Percentiles rank a stretch among this genome's conserved stretches.
These are phyloP conservation scores for Coelastrella sp. DNA, from an alignment of 139 green algal genomes.

Conservation along the genomic window DNA sequence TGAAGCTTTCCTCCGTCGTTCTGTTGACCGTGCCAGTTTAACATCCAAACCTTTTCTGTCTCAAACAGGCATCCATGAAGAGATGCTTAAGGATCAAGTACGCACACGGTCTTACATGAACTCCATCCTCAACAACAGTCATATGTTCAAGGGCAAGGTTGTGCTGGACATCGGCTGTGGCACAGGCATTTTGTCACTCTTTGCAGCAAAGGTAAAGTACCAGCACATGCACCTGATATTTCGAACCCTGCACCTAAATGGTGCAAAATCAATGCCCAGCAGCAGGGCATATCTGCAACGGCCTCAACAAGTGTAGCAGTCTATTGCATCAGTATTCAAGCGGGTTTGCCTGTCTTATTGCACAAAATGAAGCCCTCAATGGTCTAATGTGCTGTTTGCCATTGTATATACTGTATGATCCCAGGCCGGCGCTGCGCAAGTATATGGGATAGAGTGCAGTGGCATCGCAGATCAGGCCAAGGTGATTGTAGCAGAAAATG, in stretches of 20 bases:
- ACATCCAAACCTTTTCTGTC: neutral
- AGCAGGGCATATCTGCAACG: no score
- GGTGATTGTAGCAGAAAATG: constrained; percentile 89
- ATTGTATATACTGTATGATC: no score
- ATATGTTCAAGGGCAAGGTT: constrained; percentile 79
- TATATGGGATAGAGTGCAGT: constrained; percentile 94
- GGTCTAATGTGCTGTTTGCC: no score
- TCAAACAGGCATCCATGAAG: constrained; percentile 85
- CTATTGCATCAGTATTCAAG: no score
- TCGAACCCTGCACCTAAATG: no score
- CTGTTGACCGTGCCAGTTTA: neutral
- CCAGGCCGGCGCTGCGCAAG: constrained; percentile 88
- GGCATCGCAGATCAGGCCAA: constrained; percentile 88
- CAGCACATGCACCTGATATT: neutral
- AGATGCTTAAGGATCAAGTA: constrained; percentile 96
- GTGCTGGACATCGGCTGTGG: constrained; percentile 97
- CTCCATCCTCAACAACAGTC: constrained; percentile 84
- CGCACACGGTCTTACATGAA: constrained; percentile 90
- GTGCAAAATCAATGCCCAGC: neutral
- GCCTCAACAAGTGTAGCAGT: no score
- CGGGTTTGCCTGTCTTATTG: no score
- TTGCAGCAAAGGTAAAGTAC: constrained; percentile 84
- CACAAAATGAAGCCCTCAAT: no score
- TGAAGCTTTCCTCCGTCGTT: neutral
- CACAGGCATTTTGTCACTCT: constrained; percentile 95